Conservation (phyloP, 257 asterid genomes). For the Nicotiana attenuata region DNA sequence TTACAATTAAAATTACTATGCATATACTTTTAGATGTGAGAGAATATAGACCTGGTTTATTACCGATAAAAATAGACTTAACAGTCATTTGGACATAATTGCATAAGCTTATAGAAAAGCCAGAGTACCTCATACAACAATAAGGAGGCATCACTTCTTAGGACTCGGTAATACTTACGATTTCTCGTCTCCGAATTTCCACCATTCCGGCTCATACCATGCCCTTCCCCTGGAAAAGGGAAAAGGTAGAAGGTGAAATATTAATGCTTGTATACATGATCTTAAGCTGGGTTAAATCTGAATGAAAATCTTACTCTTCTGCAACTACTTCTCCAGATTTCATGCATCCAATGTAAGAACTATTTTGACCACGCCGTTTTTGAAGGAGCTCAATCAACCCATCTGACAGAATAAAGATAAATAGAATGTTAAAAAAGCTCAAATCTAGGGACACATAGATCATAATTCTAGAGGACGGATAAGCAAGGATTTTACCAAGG, state of each 20-base stretch:
- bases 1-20: background rate
- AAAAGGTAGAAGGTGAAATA: background rate
- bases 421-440: background rate
- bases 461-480: background rate
- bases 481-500: slow-evolving; percentile 42
- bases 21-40: background rate
- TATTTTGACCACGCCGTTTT: slow-evolving; percentile 58
- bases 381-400: slow-evolving; percentile 70
- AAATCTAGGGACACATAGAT: background rate
- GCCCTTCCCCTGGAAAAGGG: slow-evolving; percentile 64
- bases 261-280: background rate
- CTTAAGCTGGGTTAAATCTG: slow-evolving; percentile 10
- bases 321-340: slow-evolving; percentile 81
- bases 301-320: slow-evolving; percentile 61
- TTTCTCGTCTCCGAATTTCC: slow-evolving; percentile 96
- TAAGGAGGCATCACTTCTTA: background rate
- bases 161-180: slow-evolving; percentile 45
- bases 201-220: slow-evolving; percentile 98
- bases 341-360: slow-evolving; percentile 93
- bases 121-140: background rate
- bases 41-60: slow-evolving; percentile 1
- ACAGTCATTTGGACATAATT: slow-evolving; percentile 1
- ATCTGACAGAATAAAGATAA: slow-evolving; percentile 35
- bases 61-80: background rate
- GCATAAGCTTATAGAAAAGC: background rate